These are phyloP conservation scores for Petunia hybrid DNA, from an alignment of 305 asterid species.

Conservation along the genomic window DNA sequence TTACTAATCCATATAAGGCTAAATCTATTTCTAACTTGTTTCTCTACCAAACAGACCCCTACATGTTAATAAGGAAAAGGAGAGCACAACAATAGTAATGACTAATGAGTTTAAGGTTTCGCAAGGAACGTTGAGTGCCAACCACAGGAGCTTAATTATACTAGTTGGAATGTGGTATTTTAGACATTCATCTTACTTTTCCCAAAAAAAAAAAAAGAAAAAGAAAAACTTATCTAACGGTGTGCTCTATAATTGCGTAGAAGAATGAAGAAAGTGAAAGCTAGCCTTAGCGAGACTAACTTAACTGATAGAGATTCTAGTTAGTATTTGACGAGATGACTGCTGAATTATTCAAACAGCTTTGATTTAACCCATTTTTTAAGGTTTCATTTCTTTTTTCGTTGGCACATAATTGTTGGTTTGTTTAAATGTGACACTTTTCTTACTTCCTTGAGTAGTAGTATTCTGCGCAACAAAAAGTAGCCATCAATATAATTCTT, in stretches of 20 bases:
- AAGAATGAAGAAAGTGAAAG: background rate
- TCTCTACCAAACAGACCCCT: too few species aligned
- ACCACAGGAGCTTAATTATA: conserved; percentile 8
- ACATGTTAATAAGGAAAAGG: background rate
- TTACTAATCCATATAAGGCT: too few species aligned
- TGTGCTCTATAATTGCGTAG: background rate
- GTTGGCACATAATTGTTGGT: background rate
- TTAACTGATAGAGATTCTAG: background rate
- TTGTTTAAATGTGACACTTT: background rate
- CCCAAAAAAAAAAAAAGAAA: background rate
- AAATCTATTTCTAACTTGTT: too few species aligned
- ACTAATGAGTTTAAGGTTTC: background rate
- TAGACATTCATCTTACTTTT: background rate
- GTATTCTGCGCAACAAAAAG: background rate
- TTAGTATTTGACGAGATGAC: background rate
- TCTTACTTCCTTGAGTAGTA: background rate
- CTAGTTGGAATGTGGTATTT: too few species aligned
- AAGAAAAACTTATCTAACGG: background rate
- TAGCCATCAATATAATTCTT: background rate
- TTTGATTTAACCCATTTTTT: background rate
- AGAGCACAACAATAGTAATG: background rate
- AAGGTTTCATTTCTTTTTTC: background rate
- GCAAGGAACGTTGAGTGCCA: background rate
- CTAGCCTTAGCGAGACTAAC: background rate
- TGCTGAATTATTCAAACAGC: background rate